Conservation (phyloP, 2,329 filamentous ascomycete genomes). For the Botrytis tulipae region DNA sequence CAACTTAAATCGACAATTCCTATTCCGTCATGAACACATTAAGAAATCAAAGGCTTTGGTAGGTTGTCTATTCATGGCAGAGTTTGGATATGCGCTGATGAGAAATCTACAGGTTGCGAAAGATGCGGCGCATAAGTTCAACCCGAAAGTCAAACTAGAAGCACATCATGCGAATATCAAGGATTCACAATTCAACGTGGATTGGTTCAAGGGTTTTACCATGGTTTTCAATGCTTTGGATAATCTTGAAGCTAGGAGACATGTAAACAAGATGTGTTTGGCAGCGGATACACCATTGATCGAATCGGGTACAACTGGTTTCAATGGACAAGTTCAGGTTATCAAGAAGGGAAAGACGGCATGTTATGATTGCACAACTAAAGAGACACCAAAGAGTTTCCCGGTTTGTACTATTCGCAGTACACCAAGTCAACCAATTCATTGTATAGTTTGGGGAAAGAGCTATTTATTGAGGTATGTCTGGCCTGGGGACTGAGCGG, state of each 20-base stretch:
- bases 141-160: slow-evolving; percentile 80
- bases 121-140: slow-evolving; percentile 86
- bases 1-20: slow-evolving; percentile 95
- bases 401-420: slow-evolving; percentile 97
- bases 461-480: slow-evolving; percentile 80
- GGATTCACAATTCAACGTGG: slow-evolving; percentile 77
- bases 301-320: slow-evolving; percentile 95
- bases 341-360: slow-evolving; percentile 91
- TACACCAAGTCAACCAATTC: slow-evolving; percentile 92
- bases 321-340: slow-evolving; percentile 95
- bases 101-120: slow-evolving; percentile 69
- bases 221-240: slow-evolving; percentile 97
- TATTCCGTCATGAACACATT: slow-evolving; percentile 95
- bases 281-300: slow-evolving; percentile 87
- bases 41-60: slow-evolving; percentile 95
- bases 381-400: slow-evolving; percentile 87
- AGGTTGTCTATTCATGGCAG: slow-evolving; percentile 39
- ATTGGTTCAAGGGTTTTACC: slow-evolving; percentile 81
- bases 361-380: slow-evolving; percentile 92
- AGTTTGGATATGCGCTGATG: slow-evolving; percentile 19
- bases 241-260: slow-evolving; percentile 87
- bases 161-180: slow-evolving; percentile 96
- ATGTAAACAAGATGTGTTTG: slow-evolving; percentile 97
- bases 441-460: slow-evolving; percentile 98
- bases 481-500: neutral